Conservation (phyloP, 306 rosid species). For the Cercis canadensis region DNA sequence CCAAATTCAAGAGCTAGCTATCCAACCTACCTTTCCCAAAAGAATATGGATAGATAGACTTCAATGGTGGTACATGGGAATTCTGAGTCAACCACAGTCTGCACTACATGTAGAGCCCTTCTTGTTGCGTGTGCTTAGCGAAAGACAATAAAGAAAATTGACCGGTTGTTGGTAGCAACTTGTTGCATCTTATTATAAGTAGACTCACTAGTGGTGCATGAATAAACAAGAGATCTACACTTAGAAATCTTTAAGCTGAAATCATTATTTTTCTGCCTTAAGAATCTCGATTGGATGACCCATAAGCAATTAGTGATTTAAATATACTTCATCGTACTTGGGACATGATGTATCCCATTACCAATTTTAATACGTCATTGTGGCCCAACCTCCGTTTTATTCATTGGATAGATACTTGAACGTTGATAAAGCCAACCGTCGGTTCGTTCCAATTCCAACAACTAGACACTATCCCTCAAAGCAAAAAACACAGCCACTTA, state of each 20-base stretch:
- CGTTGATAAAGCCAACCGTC: constrained; percentile 1
- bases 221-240: neutral
- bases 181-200: neutral
- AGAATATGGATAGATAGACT: constrained; percentile 12
- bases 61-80: constrained; percentile 23
- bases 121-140: constrained; percentile 31
- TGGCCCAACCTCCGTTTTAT: constrained; percentile 7
- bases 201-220: neutral
- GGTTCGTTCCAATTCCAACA: neutral
- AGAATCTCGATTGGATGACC: constrained; percentile 24
- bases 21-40: constrained; percentile 59
- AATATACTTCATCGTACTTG: constrained; percentile 1
- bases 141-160: constrained; percentile 24
- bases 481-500: constrained; percentile 18
- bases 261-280: neutral
- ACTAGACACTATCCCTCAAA: constrained; percentile 3
- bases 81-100: constrained; percentile 20
- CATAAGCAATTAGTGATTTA: constrained; percentile 33
- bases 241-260: neutral
- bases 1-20: constrained; percentile 38
- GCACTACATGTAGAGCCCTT: too few species aligned
- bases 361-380: neutral
- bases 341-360: neutral
- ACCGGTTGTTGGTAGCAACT: constrained; percentile 36
- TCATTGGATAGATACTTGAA: neutral